Evolutionary conservation across 2,329 filamentous ascomycete genomes (phyloP).

Genomic region (Verticillium zaregamsianum): DNA sequence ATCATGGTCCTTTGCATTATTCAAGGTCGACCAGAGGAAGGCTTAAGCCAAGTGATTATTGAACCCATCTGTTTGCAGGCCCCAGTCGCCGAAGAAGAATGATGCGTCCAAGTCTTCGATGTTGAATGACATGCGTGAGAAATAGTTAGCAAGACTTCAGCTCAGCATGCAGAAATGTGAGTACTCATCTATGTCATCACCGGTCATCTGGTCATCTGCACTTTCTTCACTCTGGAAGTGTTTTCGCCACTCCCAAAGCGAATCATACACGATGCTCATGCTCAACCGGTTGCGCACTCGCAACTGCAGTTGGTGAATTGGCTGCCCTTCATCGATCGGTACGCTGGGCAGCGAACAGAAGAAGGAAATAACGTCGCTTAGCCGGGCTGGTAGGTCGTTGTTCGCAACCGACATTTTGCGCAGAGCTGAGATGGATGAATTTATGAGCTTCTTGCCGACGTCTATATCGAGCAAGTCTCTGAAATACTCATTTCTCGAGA

Average conservation of each 20-base stretch:
- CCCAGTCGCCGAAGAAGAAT: no score
- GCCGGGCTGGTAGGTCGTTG: conserved; percentile 2
- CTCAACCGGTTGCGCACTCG: background rate
- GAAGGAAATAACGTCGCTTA: conserved; percentile 2
- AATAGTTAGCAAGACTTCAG: no score
- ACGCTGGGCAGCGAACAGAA: background rate
- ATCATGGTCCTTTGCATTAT: no score
- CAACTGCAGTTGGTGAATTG: background rate
- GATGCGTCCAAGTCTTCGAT: no score
- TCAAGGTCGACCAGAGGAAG: no score
- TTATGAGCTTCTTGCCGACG: conserved; percentile 1
- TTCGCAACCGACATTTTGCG: conserved; percentile 2
- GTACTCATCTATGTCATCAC: no score
- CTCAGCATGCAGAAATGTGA: no score
- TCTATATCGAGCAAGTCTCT: background rate
- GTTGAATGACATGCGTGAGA: no score
- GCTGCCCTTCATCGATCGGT: background rate
- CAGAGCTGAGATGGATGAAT: conserved; percentile 3
- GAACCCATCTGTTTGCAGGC: no score
- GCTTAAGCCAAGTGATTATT: no score
- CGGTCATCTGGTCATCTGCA: no score
- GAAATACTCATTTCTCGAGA: background rate
- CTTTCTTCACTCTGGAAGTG: background rate
- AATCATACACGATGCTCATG: background rate
- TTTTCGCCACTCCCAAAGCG: background rate